A percentile compares a stretch with the other conserved stretches of the same genome.
Evolutionary conservation across 345 rosid species (phyloP).

Genomic region (Abelmoschus esculentus): DNA sequence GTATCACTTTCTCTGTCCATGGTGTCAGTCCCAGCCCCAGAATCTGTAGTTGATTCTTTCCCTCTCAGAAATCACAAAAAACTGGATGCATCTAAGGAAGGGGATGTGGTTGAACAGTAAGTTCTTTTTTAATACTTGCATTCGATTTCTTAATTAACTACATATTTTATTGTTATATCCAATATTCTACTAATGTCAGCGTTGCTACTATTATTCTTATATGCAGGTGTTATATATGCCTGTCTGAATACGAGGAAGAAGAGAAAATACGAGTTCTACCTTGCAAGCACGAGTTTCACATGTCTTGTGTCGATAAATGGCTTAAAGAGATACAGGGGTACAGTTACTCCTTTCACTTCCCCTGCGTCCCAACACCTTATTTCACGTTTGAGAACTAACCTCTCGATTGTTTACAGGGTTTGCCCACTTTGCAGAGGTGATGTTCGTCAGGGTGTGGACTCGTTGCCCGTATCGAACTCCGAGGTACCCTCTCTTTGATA

Average conservation of each 20-base stretch:
- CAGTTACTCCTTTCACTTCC: neutral
- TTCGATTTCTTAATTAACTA: neutral
- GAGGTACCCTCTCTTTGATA: slow-evolving; percentile 30
- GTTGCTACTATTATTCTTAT: neutral
- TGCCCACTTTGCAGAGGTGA: slow-evolving; percentile 73
- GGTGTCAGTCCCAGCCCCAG: slow-evolving; percentile 54
- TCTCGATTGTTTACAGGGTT: slow-evolving; percentile 30
- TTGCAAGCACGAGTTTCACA: slow-evolving; percentile 73
- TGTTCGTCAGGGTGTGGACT: slow-evolving; percentile 36
- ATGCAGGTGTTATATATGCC: slow-evolving; percentile 61
- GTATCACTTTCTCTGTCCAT: slow-evolving; percentile 42
- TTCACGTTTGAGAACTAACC: neutral
- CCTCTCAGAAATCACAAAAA: slow-evolving; percentile 54
- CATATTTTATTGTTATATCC: neutral
- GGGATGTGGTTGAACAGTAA: slow-evolving; percentile 48
- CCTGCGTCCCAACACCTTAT: neutral
- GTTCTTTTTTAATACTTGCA: slow-evolving; percentile 16
- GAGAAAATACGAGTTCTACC: slow-evolving; percentile 69
- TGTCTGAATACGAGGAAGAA: slow-evolving; percentile 63
- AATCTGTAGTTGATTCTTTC: slow-evolving; percentile 59
- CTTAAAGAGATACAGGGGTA: slow-evolving; percentile 83
- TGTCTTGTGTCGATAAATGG: slow-evolving; percentile 77
- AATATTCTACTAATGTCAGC: neutral
- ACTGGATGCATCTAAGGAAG: slow-evolving; percentile 18
- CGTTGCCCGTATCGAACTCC: slow-evolving; percentile 6